Base-by-base conservation (phyloP, 2,329 filamentous ascomycete species). In the Stromatinia cepivora region DNA sequence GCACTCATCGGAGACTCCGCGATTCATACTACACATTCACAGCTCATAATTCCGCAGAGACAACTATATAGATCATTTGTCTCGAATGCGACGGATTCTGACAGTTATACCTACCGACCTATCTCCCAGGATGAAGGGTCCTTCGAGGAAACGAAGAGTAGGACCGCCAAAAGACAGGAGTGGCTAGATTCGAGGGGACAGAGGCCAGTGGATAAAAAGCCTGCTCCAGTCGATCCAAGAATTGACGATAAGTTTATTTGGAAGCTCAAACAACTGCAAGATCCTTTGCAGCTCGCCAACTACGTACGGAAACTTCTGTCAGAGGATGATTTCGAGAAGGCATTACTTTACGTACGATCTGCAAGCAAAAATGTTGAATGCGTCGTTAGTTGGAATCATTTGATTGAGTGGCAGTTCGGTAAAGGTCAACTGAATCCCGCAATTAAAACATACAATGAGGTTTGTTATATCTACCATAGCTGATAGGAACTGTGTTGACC, bases 381-480 rank as follows among this genome's bases (percentile, higher is more conserved):
- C 72, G 82, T 87, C 5, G 93, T 96, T 70, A 89, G 91, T 70
- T 99, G 94, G 94, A 98, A 98, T 79, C 87, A 92, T 77, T 80
- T 97, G 57, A 89, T 99, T 69, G 86, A 90, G 69, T 88, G 93
- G 79, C 83, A 87, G 71, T 81, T 97, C 78, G 80, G 84, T 54
- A 82, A 87, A 34, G 83, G 86, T 54, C 84, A 84, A 65, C 79
- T 93, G 46, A 84, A 84, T 70, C 81, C 83, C 28, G 94, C 92
- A 25, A 81, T 97, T 69, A 93, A 91, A 80, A 83, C 93, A n/a
- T 97, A 89, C 81, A 97, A 97, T 79, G 94, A 98, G 79, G 91
- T 92, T 79, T 72, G 83, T 68, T 48, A 46, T 22, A 52, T 20
- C 15, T 28, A 10, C 6, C 1, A 20, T 34, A 36, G n/a, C 17